Evolutionary conservation across 257 asterid species (phyloP).

Genomic region (Gentiana straminea): DNA sequence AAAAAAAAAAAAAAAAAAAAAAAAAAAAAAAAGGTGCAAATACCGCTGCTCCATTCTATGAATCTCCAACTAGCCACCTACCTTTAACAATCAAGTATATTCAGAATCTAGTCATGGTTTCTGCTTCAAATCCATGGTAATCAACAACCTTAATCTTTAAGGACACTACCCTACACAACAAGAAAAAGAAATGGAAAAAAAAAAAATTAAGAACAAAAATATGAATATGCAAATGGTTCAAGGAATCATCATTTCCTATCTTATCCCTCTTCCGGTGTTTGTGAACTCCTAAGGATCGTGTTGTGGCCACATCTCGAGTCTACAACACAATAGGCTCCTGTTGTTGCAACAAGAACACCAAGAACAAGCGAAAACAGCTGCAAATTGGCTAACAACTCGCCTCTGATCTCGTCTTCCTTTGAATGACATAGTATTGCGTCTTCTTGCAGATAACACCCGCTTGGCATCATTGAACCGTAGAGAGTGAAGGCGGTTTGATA

Average conservation of each 20-base stretch:
- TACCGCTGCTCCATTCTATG: no score
- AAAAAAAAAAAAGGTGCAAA: no score
- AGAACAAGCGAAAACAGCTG: constrained; percentile 57
- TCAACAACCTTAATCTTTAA: no score
- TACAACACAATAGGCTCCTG: constrained; percentile 44
- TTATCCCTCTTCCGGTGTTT: constrained; percentile 25
- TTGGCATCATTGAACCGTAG: constrained; percentile 93
- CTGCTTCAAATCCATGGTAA: no score
- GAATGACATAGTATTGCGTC: constrained; percentile 46
- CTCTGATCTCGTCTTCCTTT: constrained; percentile 42
- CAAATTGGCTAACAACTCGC: constrained; percentile 66
- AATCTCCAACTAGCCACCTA: no score
- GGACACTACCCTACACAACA: no score
- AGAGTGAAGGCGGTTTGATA: constrained; percentile 94
- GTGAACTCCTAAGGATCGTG: constrained; percentile 7
- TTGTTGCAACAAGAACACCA: constrained; percentile 40
- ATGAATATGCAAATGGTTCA: background rate
- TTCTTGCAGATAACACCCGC: constrained; percentile 53
- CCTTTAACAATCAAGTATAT: no score
- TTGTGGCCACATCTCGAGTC: constrained; percentile 28
- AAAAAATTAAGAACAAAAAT: no score
- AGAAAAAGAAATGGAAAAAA: no score
- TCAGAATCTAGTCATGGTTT: no score
- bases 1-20: no score
- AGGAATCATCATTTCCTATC: background rate